A percentile compares a stretch with the other conserved stretches of the same genome.
Evolutionary conservation across 176 grass and related monocot genomes (phyloP).

Genomic region (Pharus latifolius): DNA sequence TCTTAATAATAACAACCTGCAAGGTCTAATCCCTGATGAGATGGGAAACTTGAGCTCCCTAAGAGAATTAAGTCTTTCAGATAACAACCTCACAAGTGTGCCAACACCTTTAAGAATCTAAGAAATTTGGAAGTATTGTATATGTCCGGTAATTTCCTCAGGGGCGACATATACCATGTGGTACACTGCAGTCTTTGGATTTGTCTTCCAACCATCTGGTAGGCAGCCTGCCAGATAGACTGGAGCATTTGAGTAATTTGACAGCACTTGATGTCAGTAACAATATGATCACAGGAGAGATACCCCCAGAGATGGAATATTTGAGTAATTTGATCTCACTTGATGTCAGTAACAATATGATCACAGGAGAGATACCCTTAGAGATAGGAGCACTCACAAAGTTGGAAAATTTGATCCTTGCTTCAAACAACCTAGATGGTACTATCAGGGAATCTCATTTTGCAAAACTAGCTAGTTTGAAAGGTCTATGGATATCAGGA

Average conservation of each 20-base stretch:
- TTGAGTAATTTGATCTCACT: not conserved
- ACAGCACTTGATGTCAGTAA: not conserved
- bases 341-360: not conserved
- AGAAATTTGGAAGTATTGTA: not conserved
- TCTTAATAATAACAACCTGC: not conserved
- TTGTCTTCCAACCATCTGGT: not conserved
- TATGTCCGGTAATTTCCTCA: not conserved
- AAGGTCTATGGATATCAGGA: not conserved
- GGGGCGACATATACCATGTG: not conserved
- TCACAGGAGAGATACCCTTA: constrained; percentile 15
- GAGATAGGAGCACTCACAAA: not conserved
- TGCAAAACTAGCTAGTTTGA: not conserved
- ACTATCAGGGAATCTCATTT: constrained; percentile 20
- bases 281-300: constrained; percentile 1
- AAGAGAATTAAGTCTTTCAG: too few species aligned
- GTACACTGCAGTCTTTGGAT: not conserved
- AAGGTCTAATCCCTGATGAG: too few species aligned
- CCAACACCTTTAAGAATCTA: constrained; percentile 12
- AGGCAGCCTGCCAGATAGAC: not conserved
- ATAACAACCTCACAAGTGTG: too few species aligned
- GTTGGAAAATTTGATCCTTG: not conserved
- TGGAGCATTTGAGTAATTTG: not conserved
- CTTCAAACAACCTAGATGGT: constrained; percentile 16
- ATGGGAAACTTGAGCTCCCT: too few species aligned
- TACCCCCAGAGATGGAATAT: constrained; percentile 14